Base-by-base conservation (phyloP, 2,329 filamentous ascomycete species). In the Beauveria caledonica region DNA sequence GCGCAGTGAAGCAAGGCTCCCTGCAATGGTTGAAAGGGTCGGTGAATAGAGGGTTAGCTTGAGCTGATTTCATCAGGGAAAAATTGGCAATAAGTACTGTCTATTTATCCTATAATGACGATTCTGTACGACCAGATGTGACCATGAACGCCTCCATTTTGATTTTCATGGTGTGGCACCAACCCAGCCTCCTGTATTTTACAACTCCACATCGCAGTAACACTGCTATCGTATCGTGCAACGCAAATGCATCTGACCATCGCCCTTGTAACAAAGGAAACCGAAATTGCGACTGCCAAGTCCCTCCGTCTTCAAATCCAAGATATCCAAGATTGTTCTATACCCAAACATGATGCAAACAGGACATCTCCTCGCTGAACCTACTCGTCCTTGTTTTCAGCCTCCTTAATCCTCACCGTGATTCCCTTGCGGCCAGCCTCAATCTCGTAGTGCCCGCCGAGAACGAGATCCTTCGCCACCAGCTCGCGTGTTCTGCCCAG, bases 401-500 rank as follows among this genome's bases (percentile, higher is more conserved):
- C 55, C 64, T 76, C 73, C 63, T 76, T 74, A 63, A 80, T 66
- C 66, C 74, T 74, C 21, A 82, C 72, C 2, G 73, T 73, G 5
- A 78, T 69, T 29, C 73, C 72, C 63, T 72, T 74, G 36, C 71
- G 70, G 39, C 71, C 72, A 60, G 71, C 72, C 53, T 73, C 69
- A 63, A 93, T 81, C 63, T 85, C 81, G 70, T 96, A 97, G 72
- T 87, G 88, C 2, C 92, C 92, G 13, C 89, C 86, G 36, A 92
- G 78, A 69, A 94, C 93, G 44, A 97, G 79, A 72, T 97, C 94
- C 77, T 99, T 99, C 65, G 96, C 89, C 1, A 96, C 95, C 57
- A 99, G 73, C 75, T 99, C 94, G 63, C 93, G 86, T n/a, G 94
- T 99, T 64, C 94, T 81, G 40, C 92, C 93, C 63, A 99, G 79